Base-by-base conservation (phyloP, 2,329 filamentous ascomycete species). In the Fusarium falciforme region DNA sequence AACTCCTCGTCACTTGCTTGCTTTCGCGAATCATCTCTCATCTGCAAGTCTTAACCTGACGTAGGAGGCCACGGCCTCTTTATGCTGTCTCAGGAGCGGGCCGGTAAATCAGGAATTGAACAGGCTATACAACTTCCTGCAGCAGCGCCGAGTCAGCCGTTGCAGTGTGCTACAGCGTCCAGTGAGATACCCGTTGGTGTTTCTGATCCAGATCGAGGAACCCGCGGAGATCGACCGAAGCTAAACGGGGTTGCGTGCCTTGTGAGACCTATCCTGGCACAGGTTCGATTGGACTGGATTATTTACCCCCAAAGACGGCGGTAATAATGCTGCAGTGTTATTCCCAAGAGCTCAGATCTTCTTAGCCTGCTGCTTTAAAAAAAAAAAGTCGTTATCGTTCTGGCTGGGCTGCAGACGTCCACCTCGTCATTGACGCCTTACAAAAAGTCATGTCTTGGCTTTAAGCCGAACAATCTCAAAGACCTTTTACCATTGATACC, bases 371-470 rank as follows among this genome's bases (percentile, higher is more conserved):
- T 29, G 25, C 44, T 49, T 22, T 22, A 22, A 49, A 49, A 25
- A 42, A 22, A 52, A 25, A 42, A 25, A 59, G 12, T 17, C 17
- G 33, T n/a, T 31, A 17, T 38, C 17, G 14, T 9, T 29, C 27
- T 9, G 27, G 8, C 29, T 72, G 31, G 64, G 33, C 49, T 27
- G 25, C 9, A 33, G 35, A 42, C 17, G 12, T 9, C n/a, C 20
- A 49, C 27, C 54, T 68, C 67, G 49, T 68, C 62, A 68, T 71
- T 71, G 71, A 73, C 61, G 60, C 55, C 55, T 44, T 74, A 36
- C 55, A 60, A 16, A 61, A 20, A 12, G 6, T 36, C n/a, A n/a
- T 17, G 4, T 22, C 47, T 44, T 59, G 44, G 35, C 8, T 35
- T 25, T 55, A 20, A 38, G 36, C 29, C 58, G 44, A 29, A 42